Base-by-base conservation (phyloP, 495 filamentous ascomycete species). In the Viridothelium virens region DNA sequence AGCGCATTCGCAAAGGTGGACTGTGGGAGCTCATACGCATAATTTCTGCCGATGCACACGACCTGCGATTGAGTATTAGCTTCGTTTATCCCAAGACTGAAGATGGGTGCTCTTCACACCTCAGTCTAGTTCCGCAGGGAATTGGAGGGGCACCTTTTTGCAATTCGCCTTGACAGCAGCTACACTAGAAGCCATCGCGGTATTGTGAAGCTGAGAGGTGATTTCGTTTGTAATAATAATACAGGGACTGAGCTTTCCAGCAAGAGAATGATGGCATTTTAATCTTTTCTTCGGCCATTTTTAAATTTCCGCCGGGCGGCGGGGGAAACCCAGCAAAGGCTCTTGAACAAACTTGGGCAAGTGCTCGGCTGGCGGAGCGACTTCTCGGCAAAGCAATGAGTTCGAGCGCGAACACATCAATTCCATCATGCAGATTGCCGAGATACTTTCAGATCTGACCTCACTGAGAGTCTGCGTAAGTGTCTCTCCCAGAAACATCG, bases 31-130 rank as follows among this genome's bases (percentile, higher is more conserved):
- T 68, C 89, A 67, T 79, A 96, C 91, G 91, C 92, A 83, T 96
- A 97, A 79, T 98, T 98, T 69, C 94, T 85, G 72, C 95, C 94
- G 76, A 99, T 96, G 81, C 94, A 97, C 75, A 96, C 89, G 67
- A 97, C 86, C 80, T 97, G 48, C 48, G 37, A 6, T 64, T 64
- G 5, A 36, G 11, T 59, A 36, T 11, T 31, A 7, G 31, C 18
- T 36, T n/a, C 36, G 33, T 9, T 59, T 59, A 7, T 4, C 11
- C 4, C 18, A 10, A 14, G 5, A 59, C 31, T 59, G 18, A 59
- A 59, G 53, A 18, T 36, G 5, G 53, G 25, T 59, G 53, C 31
- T 34, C 7, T 59, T 59, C 53, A 18, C 53, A 59, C 53, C 53
- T 59, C 53, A 59, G 53, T 31, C 31, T 34, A 14, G 33, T 59